Evolutionary conservation across 2,329 filamentous ascomycete species (phyloP).

Genomic region (Aspergillus spinulosporus): DNA sequence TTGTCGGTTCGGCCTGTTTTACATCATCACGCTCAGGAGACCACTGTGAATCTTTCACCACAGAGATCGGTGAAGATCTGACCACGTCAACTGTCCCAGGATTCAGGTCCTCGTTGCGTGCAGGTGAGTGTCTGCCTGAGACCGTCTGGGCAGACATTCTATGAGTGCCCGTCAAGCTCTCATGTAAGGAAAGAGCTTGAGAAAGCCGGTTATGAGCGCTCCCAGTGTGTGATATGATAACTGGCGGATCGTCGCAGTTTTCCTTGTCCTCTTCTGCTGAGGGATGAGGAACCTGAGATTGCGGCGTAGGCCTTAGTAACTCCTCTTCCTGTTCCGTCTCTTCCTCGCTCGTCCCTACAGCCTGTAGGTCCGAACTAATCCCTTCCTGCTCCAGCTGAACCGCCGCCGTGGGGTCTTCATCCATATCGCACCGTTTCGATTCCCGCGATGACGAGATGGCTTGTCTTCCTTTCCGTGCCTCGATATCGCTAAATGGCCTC

Average conservation of each 20-base stretch:
- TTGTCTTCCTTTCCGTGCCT: constrained; percentile 5
- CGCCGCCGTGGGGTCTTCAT: constrained; percentile 12
- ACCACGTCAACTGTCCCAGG: constrained; percentile 18
- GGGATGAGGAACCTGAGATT: constrained; percentile 31
- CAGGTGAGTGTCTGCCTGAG: constrained; percentile 1
- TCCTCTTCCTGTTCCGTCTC: constrained; percentile 52
- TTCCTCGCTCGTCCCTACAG: constrained; percentile 39
- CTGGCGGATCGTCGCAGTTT: constrained; percentile 38
- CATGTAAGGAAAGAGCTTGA: constrained; percentile 35
- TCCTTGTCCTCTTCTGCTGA: constrained; percentile 50
- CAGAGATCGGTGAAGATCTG: constrained; percentile 33
- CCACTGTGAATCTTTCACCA: constrained; percentile 41
- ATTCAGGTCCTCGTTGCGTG: constrained; percentile 3
- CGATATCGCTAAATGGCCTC: constrained; percentile 17
- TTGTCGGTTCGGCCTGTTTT: constrained; percentile 1
- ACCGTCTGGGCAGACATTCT: constrained; percentile 8
- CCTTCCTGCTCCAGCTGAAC: constrained; percentile 22
- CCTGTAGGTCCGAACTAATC: constrained; percentile 22
- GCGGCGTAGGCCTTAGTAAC: constrained; percentile 26
- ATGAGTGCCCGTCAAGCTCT: constrained; percentile 19
- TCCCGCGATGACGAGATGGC: constrained; percentile 9
- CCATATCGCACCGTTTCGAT: constrained; percentile 8
- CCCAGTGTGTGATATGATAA: constrained; percentile 30
- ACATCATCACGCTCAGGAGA: constrained; percentile 26
- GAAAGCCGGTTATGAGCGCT: constrained; percentile 42